Evolutionary conservation across 2,329 filamentous ascomycete genomes (phyloP).

Genomic region (Sporothrix inflata): DNA sequence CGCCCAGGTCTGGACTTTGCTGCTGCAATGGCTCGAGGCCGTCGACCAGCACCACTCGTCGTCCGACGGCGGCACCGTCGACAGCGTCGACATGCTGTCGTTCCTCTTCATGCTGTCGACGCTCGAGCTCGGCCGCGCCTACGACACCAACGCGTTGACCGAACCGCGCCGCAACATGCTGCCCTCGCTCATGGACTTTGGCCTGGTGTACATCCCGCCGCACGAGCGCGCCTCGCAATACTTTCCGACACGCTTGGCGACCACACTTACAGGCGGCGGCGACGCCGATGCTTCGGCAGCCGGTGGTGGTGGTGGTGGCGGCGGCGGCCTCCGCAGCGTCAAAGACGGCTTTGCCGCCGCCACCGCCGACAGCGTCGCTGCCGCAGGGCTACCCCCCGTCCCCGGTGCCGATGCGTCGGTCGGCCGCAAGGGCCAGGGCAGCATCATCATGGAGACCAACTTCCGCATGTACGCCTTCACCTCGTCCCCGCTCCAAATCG

Average conservation of each 20-base stretch:
- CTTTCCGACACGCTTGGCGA: slow-evolving; percentile 92
- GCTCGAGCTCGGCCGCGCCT: slow-evolving; percentile 87
- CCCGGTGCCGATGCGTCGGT: slow-evolving; percentile 39
- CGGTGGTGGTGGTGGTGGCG: neutral
- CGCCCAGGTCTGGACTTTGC: slow-evolving; percentile 93
- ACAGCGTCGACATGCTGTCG: slow-evolving; percentile 89
- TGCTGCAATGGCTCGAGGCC: slow-evolving; percentile 90
- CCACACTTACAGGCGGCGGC: slow-evolving; percentile 81
- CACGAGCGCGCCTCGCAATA: slow-evolving; percentile 60
- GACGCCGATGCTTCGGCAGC: slow-evolving; percentile 45
- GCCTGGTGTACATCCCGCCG: slow-evolving; percentile 77
- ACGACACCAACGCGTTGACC: slow-evolving; percentile 83
- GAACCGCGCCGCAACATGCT: slow-evolving; percentile 84
- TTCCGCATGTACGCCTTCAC: slow-evolving; percentile 98
- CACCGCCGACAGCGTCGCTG: slow-evolving; percentile 50
- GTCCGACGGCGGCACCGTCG: slow-evolving; percentile 62
- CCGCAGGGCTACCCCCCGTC: slow-evolving; percentile 53
- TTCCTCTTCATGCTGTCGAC: slow-evolving; percentile 96
- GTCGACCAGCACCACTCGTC: slow-evolving; percentile 71
- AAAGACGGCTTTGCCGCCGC: slow-evolving; percentile 71
- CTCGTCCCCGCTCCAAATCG: slow-evolving; percentile 88
- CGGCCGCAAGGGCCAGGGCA: slow-evolving; percentile 62
- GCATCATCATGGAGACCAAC: slow-evolving; percentile 97
- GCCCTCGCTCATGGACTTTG: slow-evolving; percentile 87
- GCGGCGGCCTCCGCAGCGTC: slow-evolving; percentile 64